Evolutionary conservation across 768 basidiomycete species (phyloP).

Genomic region (Trametes elegans): DNA sequence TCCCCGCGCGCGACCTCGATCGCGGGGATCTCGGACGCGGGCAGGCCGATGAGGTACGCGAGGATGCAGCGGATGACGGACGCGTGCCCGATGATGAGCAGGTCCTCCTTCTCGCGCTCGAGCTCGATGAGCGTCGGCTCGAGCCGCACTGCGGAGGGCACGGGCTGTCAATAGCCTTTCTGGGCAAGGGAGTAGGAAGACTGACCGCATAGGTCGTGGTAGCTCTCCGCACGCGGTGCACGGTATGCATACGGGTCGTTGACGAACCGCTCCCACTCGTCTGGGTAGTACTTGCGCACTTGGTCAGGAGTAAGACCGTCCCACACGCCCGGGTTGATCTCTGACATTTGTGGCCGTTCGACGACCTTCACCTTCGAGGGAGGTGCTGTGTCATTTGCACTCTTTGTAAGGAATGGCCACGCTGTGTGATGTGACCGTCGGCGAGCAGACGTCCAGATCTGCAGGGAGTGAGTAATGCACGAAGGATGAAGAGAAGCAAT

Average conservation of each 20-base stretch:
- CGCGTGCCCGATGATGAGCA: conserved; percentile 95
- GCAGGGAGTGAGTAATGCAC: background rate
- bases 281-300: conserved; percentile 86
- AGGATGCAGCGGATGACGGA: conserved; percentile 96
- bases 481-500: conserved; percentile 1
- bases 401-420: conserved; percentile 75
- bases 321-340: conserved; percentile 98
- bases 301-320: conserved; percentile 92
- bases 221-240: conserved; percentile 93
- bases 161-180: conserved; percentile 1
- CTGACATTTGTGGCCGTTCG: conserved; percentile 95
- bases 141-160: conserved; percentile 67
- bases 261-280: conserved; percentile 90
- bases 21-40: conserved; percentile 94
- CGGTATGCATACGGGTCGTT: conserved; percentile 92
- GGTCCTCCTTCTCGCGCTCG: conserved; percentile 90
- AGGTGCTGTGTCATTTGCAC: conserved; percentile 22
- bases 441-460: conserved; percentile 98
- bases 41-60: conserved; percentile 89
- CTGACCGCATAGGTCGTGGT: conserved; percentile 89
- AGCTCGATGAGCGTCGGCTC: conserved; percentile 92
- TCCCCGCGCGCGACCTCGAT: conserved; percentile 97
- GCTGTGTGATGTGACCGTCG: conserved; percentile 92
- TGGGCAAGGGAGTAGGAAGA: background rate
- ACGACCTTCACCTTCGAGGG: conserved; percentile 72